phyloP scores from a whole-genome alignment of 306 rosid species.

The Prunus fruticosa region DNA sequence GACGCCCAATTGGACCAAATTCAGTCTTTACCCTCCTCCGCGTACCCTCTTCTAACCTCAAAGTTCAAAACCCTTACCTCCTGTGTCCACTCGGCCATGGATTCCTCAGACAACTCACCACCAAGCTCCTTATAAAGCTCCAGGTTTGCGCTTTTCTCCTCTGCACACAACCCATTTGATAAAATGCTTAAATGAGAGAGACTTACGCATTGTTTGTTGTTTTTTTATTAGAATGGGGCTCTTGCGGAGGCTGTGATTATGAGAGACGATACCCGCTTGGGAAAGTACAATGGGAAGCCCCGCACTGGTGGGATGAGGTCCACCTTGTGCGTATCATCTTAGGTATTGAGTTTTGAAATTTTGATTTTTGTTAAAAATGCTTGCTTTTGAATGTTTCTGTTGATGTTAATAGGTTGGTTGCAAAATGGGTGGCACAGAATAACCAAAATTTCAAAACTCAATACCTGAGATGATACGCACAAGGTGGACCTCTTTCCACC shows the following conservation, averaged over 20 bases:
- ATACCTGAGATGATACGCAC: too few relatives aligned
- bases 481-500: too few relatives aligned
- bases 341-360: slow-evolving; percentile 37
- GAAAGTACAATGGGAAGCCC: slow-evolving; percentile 74
- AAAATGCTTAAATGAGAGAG: slow-evolving; percentile 8
- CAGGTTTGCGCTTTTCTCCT: slow-evolving; percentile 27
- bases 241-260: slow-evolving; percentile 87
- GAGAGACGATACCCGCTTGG: slow-evolving; percentile 81
- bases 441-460: too few relatives aligned
- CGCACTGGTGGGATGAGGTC: slow-evolving; percentile 78
- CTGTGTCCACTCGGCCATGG: slow-evolving; percentile 65
- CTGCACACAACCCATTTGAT: slow-evolving; percentile 11
- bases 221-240: slow-evolving; percentile 51
- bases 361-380: neutral
- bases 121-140: slow-evolving; percentile 87
- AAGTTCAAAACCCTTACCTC: slow-evolving; percentile 74
- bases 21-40: slow-evolving; percentile 69
- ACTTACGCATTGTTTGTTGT: neutral
- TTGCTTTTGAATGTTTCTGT: neutral
- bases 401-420: slow-evolving; percentile 66
- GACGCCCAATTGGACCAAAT: slow-evolving; percentile 41
- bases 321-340: slow-evolving; percentile 86
- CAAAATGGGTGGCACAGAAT: slow-evolving; percentile 95
- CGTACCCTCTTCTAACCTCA: slow-evolving; percentile 58
- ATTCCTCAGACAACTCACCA: slow-evolving; percentile 70